These are phyloP conservation scores for Pterulicium gracile DNA, from an alignment of 1,284 basidiomycete species.

Conservation along the genomic window DNA sequence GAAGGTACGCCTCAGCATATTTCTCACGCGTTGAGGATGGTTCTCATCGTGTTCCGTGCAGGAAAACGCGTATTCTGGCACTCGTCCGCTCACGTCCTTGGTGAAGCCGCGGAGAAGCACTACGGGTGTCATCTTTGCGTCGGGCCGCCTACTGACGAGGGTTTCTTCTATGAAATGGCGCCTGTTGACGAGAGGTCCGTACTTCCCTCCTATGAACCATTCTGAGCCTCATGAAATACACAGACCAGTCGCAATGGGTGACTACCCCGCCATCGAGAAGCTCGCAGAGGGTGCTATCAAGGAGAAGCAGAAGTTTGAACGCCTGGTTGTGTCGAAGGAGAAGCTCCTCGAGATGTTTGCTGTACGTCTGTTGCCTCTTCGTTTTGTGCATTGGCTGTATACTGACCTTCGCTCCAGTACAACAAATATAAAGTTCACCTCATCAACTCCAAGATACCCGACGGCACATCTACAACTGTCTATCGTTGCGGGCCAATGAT, in stretches of 20 bases:
- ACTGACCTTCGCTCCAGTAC: conserved; percentile 48
- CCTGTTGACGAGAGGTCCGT: conserved; percentile 58
- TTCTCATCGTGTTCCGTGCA: conserved; percentile 18
- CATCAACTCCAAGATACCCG: conserved; percentile 92
- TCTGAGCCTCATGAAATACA: conserved; percentile 4
- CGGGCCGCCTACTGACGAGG: conserved; percentile 95
- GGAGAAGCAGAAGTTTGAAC: conserved; percentile 96
- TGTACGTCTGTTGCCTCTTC: conserved; percentile 32
- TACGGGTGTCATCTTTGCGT: conserved; percentile 97
- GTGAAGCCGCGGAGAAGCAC: conserved; percentile 93
- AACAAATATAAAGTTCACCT: conserved; percentile 99
- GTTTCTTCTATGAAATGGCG: conserved; percentile 99
- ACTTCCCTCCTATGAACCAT: not conserved
- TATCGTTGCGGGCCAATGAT: conserved; percentile 99
- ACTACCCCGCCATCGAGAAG: conserved; percentile 89
- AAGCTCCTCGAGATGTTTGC: conserved; percentile 94
- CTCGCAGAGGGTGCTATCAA: conserved; percentile 84
- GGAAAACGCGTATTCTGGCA: conserved; percentile 99
- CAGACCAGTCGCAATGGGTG: conserved; percentile 67
- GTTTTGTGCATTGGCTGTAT: conserved; percentile 2
- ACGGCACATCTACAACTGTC: conserved; percentile 95
- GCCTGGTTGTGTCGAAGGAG: conserved; percentile 89
- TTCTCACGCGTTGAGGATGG: not conserved
- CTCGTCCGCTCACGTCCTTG: conserved; percentile 97
- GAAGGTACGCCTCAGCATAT: conserved; percentile 57